These are phyloP conservation scores for Casuarina cunninghamiana DNA, from an alignment of 306 rosid genomes.

Conservation along the genomic window DNA sequence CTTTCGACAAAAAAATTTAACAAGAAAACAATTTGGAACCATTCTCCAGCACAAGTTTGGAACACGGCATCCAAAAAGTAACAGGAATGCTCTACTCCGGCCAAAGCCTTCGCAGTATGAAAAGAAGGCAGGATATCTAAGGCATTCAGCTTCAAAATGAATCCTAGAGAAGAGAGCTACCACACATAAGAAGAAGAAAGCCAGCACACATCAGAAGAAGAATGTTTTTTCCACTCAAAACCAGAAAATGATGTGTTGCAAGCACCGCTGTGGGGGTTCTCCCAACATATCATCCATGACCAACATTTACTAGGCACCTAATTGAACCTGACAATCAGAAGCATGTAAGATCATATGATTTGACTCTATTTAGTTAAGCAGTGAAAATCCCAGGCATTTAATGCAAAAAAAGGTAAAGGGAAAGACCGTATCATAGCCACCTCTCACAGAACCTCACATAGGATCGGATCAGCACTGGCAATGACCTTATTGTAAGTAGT, in stretches of 20 bases:
- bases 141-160: not conserved
- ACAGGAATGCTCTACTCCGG: not conserved
- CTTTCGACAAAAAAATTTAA: not conserved
- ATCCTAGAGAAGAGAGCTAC: not conserved
- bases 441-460: not conserved
- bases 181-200: not conserved
- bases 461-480: not conserved
- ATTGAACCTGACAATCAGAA: not conserved
- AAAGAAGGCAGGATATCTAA: not conserved
- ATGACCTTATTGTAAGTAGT: not conserved
- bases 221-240: not conserved
- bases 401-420: not conserved
- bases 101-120: not conserved
- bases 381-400: not conserved
- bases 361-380: not conserved
- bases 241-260: not conserved
- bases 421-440: not conserved
- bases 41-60: not conserved
- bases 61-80: not conserved
- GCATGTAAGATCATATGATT: not conserved
- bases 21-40: not conserved
- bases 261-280: not conserved
- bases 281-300: not conserved
- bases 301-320: not conserved
- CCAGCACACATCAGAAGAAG: not conserved